Conservation (phyloP, 257 asterid genomes). For the Striga asiatica region DNA sequence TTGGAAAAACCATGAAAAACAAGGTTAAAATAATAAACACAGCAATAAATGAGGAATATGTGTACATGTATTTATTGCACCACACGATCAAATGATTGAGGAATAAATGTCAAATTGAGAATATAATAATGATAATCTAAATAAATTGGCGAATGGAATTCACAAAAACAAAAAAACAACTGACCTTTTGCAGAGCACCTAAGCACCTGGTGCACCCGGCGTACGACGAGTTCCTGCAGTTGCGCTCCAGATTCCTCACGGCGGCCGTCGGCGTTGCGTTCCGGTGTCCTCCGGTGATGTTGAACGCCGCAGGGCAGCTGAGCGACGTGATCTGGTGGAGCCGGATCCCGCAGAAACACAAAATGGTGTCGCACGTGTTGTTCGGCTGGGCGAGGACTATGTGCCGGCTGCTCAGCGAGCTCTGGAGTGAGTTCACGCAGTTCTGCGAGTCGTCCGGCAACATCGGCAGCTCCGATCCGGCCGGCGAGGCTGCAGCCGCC, state of each 20-base stretch:
- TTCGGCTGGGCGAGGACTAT: slow-evolving; percentile 71
- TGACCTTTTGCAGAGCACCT: slow-evolving; percentile 79
- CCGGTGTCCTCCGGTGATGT: slow-evolving; percentile 29
- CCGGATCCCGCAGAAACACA: slow-evolving; percentile 93
- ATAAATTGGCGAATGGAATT: not conserved
- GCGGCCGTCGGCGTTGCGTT: slow-evolving; percentile 87
- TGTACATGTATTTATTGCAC: slow-evolving; percentile 1
- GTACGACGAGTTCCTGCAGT: slow-evolving; percentile 66
- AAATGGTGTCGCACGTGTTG: slow-evolving; percentile 75
- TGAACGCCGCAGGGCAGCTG: slow-evolving; percentile 78
- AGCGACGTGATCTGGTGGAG: slow-evolving; percentile 78
- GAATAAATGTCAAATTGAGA: slow-evolving; percentile 18
- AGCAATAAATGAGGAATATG: not conserved
- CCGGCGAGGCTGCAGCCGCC: slow-evolving; percentile 32
- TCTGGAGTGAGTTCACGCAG: slow-evolving; percentile 79
- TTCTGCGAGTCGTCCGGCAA: slow-evolving; percentile 96
- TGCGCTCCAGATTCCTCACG: slow-evolving; percentile 62
- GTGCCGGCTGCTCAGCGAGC: slow-evolving; percentile 47
- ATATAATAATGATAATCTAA: not conserved
- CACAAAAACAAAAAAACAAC: too few relatives aligned
- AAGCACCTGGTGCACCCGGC: slow-evolving; percentile 87
- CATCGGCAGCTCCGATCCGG: slow-evolving; percentile 64
- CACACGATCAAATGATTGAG: slow-evolving; percentile 21
- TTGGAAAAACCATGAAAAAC: not conserved
- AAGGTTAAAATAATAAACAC: not conserved